These are phyloP conservation scores for Lactuca sativa DNA, from an alignment of 129 eudicot genomes.

Conservation along the genomic window DNA sequence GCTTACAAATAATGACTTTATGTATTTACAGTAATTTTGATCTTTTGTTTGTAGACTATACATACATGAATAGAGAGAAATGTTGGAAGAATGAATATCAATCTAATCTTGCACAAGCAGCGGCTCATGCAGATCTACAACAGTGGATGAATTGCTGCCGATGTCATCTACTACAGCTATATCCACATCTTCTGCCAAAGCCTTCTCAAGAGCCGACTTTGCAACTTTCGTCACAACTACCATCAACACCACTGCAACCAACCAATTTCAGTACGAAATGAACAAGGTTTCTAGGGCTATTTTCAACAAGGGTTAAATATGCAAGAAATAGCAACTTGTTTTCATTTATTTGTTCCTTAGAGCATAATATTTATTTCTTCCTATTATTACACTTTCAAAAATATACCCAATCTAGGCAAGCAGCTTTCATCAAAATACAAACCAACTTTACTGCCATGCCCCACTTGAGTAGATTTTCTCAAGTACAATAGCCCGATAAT, in stretches of 20 bases:
- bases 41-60: slow-evolving; percentile 9
- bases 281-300: too few species aligned
- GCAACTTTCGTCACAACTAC: slow-evolving; percentile 76
- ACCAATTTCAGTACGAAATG: neutral
- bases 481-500: too few species aligned
- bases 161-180: slow-evolving; percentile 39
- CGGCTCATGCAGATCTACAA: slow-evolving; percentile 54
- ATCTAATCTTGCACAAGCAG: slow-evolving; percentile 43
- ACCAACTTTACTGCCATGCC: too few species aligned
- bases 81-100: slow-evolving; percentile 15
- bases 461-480: too few species aligned
- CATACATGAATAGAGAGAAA: neutral
- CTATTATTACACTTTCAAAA: too few species aligned
- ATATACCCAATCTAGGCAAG: too few species aligned
- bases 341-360: too few species aligned
- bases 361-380: too few species aligned
- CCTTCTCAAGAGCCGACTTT: slow-evolving; percentile 76
- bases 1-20: too few species aligned
- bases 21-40: neutral
- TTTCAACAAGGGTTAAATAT: too few species aligned
- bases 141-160: slow-evolving; percentile 32
- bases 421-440: too few species aligned
- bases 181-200: slow-evolving; percentile 66
- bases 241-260: slow-evolving; percentile 58
- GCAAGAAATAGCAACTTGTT: too few species aligned